Base-by-base conservation (phyloP, 192 early-diverging fungal genomes). In the Coemansia sp. region DNA sequence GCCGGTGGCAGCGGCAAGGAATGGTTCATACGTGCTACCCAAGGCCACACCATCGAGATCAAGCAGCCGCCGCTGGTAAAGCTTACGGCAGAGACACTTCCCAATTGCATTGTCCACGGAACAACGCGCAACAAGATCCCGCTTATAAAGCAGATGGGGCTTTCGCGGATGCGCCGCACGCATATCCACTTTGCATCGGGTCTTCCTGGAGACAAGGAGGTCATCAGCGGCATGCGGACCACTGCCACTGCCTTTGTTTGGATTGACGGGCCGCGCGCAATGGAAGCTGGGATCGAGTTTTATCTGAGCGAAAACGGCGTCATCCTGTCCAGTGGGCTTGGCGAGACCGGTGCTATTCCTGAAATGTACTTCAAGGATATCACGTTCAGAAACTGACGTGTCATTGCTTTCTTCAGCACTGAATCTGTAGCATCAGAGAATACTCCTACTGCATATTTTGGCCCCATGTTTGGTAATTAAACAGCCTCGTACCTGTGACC, bases 141-240 rank as follows among this genome's bases (percentile, higher is more conserved):
- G 10, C 9, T 64, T 37, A 82, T 85, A 61, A 78, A 74, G 29
- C 45, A 72, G 37, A 20, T 70, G 11, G 93, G 94, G 7, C 79
- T 96, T 30, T 85, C 74, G 6, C 75, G 64, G 31, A 98, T 98
- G 94, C 54, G 42, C 29, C 84, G 95, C 40, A 93, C 90, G 30
- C 94, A 98, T 76, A 94, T 98, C 54, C 95, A 98, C 62, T 91
- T 92, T 74, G 91, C 94, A 1, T 55, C 79, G 4, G 93, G 92
- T 0, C 67, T 84, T 55, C 84, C 72, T 4, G 88, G 86, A 3
- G 89, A 90, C 29, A 40, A 68, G 17, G 82, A 72, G 13, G 92
- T 95, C 15, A 88, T 87, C 54, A 92, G 89, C 53, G 89, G 83
- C 37, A 94, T 98, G 89, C 72, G 94, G 17, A 56, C 34, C 11